Evolutionary conservation across 202 grass and related monocot species (phyloP).

Genomic region (Schoenoplectus tabernaemontani): DNA sequence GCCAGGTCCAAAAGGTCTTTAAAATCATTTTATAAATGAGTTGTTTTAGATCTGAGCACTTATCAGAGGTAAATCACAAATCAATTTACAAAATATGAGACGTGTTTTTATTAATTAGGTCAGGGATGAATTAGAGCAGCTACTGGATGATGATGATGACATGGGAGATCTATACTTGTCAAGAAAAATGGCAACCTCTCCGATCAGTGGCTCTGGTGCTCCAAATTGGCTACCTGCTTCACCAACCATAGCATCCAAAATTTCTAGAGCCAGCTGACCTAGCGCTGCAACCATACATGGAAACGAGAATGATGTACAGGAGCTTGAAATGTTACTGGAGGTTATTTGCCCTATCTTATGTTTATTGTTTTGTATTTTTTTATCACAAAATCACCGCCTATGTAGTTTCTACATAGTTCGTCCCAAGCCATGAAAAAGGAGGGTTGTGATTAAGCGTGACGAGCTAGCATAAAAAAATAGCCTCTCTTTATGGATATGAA

Average conservation of each 20-base stretch:
- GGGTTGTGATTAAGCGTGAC: no score
- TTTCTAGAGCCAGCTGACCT: conserved; percentile 90
- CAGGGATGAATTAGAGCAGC: conserved; percentile 94
- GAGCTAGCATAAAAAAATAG: no score
- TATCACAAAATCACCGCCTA: neutral
- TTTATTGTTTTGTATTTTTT: neutral
- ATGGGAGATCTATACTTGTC: conserved; percentile 99
- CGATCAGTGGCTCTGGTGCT: conserved; percentile 71
- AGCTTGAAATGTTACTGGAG: conserved; percentile 21
- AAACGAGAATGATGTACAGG: conserved; percentile 33
- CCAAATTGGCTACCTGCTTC: conserved; percentile 80
- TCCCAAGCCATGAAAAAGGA: no score
- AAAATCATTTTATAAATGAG: neutral
- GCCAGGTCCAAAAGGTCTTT: conserved; percentile 82
- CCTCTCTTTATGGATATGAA: no score
- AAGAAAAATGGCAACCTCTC: conserved; percentile 88
- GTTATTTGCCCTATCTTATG: neutral
- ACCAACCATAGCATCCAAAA: conserved; percentile 90
- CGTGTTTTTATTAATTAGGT: conserved; percentile 46
- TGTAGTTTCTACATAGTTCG: no score
- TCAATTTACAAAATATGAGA: neutral
- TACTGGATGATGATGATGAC: conserved; percentile 97
- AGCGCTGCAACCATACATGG: conserved; percentile 80
- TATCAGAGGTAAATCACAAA: conserved; percentile 1
- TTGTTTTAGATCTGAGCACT: neutral